Evolutionary conservation across 768 basidiomycete species (phyloP).

Genomic region (Panaeolus cyanescens): DNA sequence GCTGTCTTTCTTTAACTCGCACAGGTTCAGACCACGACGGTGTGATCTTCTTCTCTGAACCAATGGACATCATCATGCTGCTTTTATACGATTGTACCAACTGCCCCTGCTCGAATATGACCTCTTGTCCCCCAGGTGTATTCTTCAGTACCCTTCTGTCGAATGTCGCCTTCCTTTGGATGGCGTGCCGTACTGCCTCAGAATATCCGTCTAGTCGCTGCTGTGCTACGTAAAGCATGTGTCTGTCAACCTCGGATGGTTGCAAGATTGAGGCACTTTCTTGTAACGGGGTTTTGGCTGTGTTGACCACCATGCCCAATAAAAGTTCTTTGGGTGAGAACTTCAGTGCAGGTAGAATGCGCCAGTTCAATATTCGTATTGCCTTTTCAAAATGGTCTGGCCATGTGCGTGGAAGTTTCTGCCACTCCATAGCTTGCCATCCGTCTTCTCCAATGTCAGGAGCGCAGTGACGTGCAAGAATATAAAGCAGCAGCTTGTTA

Average conservation of each 20-base stretch:
- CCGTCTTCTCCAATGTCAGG: conserved; percentile 25
- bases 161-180: conserved; percentile 25
- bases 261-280: neutral
- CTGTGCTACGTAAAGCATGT: conserved; percentile 30
- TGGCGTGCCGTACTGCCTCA: conserved; percentile 20
- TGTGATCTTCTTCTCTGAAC: conserved; percentile 9
- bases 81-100: conserved; percentile 9
- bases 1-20: neutral
- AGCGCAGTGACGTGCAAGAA: conserved; percentile 25
- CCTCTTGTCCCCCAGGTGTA: conserved; percentile 19
- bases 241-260: conserved; percentile 10
- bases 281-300: neutral
- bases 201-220: conserved; percentile 31
- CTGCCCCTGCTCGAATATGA: conserved; percentile 19
- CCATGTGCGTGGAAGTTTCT: conserved; percentile 25
- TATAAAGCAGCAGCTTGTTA: conserved; percentile 27
- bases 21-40: conserved; percentile 16
- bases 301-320: neutral
- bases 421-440: conserved; percentile 6
- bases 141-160: conserved; percentile 18
- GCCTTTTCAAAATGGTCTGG: conserved; percentile 29
- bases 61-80: conserved; percentile 14
- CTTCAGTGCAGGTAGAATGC: too few relatives aligned
- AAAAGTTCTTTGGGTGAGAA: too few relatives aligned
- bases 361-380: conserved; percentile 11